These are phyloP conservation scores for Canavalia gladiata DNA, from an alignment of 306 rosid genomes.

Conservation along the genomic window DNA sequence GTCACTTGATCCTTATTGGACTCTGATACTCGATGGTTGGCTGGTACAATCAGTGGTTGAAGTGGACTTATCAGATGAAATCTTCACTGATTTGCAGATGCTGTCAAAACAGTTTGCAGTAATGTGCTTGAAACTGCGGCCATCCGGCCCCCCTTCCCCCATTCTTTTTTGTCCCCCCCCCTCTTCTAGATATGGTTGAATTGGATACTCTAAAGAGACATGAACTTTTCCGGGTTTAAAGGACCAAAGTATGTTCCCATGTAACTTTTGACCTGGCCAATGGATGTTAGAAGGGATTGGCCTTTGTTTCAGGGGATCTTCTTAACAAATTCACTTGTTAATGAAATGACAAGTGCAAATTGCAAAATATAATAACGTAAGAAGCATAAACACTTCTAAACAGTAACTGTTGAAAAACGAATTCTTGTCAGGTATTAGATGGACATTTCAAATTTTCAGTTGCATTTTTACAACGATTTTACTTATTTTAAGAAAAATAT, in stretches of 20 bases:
- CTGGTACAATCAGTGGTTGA: slow-evolving; percentile 38
- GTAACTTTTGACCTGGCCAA: slow-evolving; percentile 43
- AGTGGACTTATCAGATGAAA: slow-evolving; percentile 40
- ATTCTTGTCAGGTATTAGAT: too few species aligned
- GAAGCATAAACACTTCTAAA: too few species aligned
- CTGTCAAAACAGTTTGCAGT: slow-evolving; percentile 31
- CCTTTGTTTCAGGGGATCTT: slow-evolving; percentile 31
- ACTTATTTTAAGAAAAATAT: too few species aligned
- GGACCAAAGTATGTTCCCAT: slow-evolving; percentile 40
- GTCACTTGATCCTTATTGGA: slow-evolving; percentile 18
- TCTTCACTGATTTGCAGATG: slow-evolving; percentile 5
- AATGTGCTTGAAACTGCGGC: slow-evolving; percentile 1
- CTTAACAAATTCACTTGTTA: slow-evolving; percentile 3
- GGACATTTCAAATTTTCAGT: too few species aligned
- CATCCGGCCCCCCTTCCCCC: slow-evolving; percentile 34
- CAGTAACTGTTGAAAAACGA: too few species aligned
- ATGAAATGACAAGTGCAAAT: slow-evolving; percentile 12
- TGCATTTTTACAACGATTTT: too few species aligned
- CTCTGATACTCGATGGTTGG: slow-evolving; percentile 37
- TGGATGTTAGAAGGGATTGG: slow-evolving; percentile 16
- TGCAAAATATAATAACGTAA: background rate
- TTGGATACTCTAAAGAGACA: slow-evolving; percentile 42
- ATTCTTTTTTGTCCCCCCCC: slow-evolving; percentile 2
- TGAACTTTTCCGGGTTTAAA: slow-evolving; percentile 49
- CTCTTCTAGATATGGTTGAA: slow-evolving; percentile 33